Conservation (phyloP, 2,329 filamentous ascomycete species). For the Hypocrella siamensis region DNA sequence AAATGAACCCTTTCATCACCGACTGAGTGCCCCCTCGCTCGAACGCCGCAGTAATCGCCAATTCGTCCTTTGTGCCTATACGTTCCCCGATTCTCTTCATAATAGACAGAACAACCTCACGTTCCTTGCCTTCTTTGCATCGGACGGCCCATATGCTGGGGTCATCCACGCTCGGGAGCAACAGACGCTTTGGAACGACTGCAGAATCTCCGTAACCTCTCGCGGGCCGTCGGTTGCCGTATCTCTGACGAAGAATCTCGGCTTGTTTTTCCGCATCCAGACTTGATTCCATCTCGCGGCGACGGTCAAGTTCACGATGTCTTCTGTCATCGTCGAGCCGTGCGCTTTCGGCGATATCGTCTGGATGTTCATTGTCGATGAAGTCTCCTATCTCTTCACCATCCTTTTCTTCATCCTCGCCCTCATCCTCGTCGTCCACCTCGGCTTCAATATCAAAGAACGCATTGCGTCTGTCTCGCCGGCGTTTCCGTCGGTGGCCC, state of each 20-base stretch:
- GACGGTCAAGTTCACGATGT: conserved; percentile 86
- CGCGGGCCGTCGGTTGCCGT: conserved; percentile 60
- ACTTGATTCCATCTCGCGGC: conserved; percentile 72
- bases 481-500: conserved; percentile 66
- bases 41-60: conserved; percentile 80
- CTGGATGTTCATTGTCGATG: conserved; percentile 78
- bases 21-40: conserved; percentile 66
- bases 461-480: conserved; percentile 58
- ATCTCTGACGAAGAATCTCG: conserved; percentile 71
- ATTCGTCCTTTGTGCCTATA: conserved; percentile 58
- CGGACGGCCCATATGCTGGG: conserved; percentile 90
- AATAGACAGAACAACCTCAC: conserved; percentile 75
- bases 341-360: conserved; percentile 69
- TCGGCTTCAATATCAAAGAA: conserved; percentile 98
- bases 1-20: conserved; percentile 86
- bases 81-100: conserved; percentile 81
- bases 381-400: conserved; percentile 70
- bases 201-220: conserved; percentile 53
- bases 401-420: conserved; percentile 79
- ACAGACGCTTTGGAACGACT: conserved; percentile 67
- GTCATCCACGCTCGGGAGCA: conserved; percentile 87
- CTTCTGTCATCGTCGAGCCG: conserved; percentile 78
- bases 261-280: conserved; percentile 92
- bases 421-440: conserved; percentile 87
- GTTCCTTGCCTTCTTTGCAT: conserved; percentile 90